Conservation (phyloP, 1,284 basidiomycete genomes). For the Ganoderma boninense region DNA sequence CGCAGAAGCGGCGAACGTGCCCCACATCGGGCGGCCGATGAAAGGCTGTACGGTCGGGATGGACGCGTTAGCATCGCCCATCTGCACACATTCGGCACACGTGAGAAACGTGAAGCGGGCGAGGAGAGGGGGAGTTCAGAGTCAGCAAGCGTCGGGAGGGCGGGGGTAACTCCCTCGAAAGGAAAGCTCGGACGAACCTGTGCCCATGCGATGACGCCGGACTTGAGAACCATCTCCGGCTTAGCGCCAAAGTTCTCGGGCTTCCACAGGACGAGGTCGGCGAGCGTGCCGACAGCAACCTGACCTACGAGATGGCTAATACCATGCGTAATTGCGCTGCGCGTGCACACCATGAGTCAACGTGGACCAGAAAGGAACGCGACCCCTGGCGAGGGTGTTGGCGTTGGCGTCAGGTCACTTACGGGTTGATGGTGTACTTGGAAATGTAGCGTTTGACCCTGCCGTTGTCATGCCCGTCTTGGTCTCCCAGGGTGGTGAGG, state of each 20-base stretch:
- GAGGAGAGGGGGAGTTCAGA: conserved; percentile 6
- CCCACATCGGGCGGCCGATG: conserved; percentile 92
- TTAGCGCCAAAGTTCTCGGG: conserved; percentile 93
- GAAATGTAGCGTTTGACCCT: conserved; percentile 97
- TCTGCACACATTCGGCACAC: conserved; percentile 49
- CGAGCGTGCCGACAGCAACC: conserved; percentile 84
- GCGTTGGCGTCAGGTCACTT: conserved; percentile 44
- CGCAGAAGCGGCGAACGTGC: conserved; percentile 75
- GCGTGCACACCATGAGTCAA: conserved; percentile 9
- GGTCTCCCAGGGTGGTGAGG: conserved; percentile 67
- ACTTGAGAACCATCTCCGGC: conserved; percentile 94
- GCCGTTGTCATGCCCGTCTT: conserved; percentile 81
- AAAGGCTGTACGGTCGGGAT: conserved; percentile 95
- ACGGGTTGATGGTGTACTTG: conserved; percentile 99
- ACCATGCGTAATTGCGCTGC: conserved; percentile 93
- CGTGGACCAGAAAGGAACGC: background rate
- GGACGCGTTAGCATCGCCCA: conserved; percentile 94
- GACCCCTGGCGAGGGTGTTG: background rate
- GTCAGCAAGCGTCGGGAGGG: conserved; percentile 19
- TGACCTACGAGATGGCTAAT: conserved; percentile 91
- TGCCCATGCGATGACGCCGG: conserved; percentile 92
- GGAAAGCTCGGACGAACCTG: conserved; percentile 58
- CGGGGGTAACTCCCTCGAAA: background rate
- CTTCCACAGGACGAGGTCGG: conserved; percentile 95
- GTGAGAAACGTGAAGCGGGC: background rate